phyloP scores from a whole-genome alignment of 306 rosid species.

The Potentilla sterilis region DNA sequence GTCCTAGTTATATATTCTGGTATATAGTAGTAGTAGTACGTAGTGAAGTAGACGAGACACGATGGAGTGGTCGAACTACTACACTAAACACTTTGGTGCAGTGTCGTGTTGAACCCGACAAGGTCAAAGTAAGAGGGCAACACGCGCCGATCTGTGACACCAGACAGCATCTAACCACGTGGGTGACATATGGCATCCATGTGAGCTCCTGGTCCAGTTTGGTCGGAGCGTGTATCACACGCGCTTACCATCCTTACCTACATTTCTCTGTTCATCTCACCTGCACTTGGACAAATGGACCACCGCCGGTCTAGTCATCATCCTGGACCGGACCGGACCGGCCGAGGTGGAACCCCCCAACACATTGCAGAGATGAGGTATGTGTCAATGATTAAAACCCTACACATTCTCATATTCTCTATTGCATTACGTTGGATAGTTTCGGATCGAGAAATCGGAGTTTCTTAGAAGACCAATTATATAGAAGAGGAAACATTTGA shows the following conservation, averaged over 20 bases:
- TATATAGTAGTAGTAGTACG: background rate
- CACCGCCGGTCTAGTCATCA: background rate
- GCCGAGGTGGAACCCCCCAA: background rate
- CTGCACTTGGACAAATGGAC: background rate
- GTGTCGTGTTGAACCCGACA: constrained; percentile 49
- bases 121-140: constrained; percentile 26
- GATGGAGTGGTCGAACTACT: constrained; percentile 12
- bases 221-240: constrained; percentile 8
- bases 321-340: constrained; percentile 13
- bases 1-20: background rate
- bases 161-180: constrained; percentile 34
- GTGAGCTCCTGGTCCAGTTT: constrained; percentile 20
- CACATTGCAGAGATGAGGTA: background rate
- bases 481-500: background rate
- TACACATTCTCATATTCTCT: background rate
- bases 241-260: background rate
- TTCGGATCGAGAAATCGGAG: background rate
- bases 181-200: constrained; percentile 32
- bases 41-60: constrained; percentile 10
- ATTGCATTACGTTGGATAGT: background rate
- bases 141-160: constrained; percentile 35
- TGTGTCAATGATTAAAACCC: constrained; percentile 8
- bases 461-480: background rate
- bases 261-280: background rate
- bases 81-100: constrained; percentile 5